Conservation (phyloP, 2,329 filamentous ascomycete species). For the Sporothrix luriei region DNA sequence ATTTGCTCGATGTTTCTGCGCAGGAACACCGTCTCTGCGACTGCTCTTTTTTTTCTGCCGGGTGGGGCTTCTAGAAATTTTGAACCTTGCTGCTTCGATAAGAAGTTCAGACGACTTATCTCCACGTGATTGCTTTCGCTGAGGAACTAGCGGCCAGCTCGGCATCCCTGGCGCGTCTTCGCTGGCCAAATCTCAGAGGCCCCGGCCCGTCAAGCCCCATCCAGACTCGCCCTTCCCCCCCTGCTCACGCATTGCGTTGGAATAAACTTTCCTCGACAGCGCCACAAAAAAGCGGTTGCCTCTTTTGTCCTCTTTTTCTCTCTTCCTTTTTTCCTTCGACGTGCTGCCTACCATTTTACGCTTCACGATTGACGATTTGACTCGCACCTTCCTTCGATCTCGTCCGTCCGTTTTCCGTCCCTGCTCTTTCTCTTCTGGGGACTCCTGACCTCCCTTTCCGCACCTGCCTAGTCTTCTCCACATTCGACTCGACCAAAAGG, state of each 20-base stretch:
- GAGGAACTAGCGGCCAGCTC: constrained; percentile 22
- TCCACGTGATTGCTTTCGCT: constrained; percentile 32
- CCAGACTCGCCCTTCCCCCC: constrained; percentile 19
- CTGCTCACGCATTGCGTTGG: constrained; percentile 22
- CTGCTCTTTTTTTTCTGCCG: constrained; percentile 29
- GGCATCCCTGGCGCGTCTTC: constrained; percentile 20
- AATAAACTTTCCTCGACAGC: constrained; percentile 9
- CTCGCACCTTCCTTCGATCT: constrained; percentile 13
- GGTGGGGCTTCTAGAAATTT: constrained; percentile 23
- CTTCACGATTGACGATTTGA: background rate
- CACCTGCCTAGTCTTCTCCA: constrained; percentile 18
- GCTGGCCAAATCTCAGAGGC: constrained; percentile 22
- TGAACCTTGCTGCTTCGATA: constrained; percentile 19
- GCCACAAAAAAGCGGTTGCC: constrained; percentile 15
- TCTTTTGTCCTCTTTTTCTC: constrained; percentile 11
- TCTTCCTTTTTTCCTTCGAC: background rate
- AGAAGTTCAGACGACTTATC: constrained; percentile 12
- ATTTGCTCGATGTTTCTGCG: background rate
- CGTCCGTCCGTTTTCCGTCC: background rate
- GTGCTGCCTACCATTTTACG: background rate
- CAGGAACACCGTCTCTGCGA: background rate
- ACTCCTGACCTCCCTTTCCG: background rate
- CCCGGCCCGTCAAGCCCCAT: background rate
- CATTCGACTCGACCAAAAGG: constrained; percentile 20
- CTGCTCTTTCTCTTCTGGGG: background rate